Conservation (phyloP, 805 yeast species). For the Candida montana region DNA sequence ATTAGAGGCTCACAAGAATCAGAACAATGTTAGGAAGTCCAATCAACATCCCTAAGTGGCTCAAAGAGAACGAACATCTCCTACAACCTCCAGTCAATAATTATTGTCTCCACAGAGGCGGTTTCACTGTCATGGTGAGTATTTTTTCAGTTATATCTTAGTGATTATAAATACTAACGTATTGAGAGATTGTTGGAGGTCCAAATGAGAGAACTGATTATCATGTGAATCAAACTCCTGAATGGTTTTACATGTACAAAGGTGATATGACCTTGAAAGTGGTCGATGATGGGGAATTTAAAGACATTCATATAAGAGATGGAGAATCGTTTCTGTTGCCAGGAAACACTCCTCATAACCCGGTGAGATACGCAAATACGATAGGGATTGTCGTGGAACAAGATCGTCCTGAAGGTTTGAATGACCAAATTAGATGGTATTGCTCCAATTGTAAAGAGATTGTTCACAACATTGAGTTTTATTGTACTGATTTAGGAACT, state of each 20-base stretch:
- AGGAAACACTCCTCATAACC: slow-evolving; percentile 81
- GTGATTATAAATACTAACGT: too few species aligned
- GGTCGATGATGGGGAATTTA: slow-evolving; percentile 73
- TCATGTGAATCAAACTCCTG: slow-evolving; percentile 92
- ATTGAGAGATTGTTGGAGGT: slow-evolving; percentile 89
- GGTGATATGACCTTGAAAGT: slow-evolving; percentile 83
- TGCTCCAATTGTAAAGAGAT: slow-evolving; percentile 63
- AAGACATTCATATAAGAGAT: slow-evolving; percentile 68
- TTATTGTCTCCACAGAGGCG: slow-evolving; percentile 84
- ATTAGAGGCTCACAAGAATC: too few species aligned
- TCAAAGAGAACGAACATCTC: slow-evolving; percentile 65
- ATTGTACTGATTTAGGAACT: slow-evolving; percentile 78
- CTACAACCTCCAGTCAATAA: slow-evolving; percentile 92
- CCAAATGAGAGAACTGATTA: slow-evolving; percentile 93
- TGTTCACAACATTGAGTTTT: slow-evolving; percentile 65
- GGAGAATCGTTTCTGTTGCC: slow-evolving; percentile 90
- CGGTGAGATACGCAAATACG: slow-evolving; percentile 79
- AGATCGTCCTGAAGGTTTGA: slow-evolving; percentile 68
- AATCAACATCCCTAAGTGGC: slow-evolving; percentile 76
- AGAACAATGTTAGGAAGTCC: slow-evolving; percentile 46
- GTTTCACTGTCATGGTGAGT: slow-evolving; percentile 77
- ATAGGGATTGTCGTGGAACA: slow-evolving; percentile 91
- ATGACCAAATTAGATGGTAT: slow-evolving; percentile 84
- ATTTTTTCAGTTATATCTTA: not conserved
- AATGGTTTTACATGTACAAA: slow-evolving; percentile 83